Evolutionary conservation across 371 early-diverging fungal species (phyloP).

Genomic region (Circinella minor): DNA sequence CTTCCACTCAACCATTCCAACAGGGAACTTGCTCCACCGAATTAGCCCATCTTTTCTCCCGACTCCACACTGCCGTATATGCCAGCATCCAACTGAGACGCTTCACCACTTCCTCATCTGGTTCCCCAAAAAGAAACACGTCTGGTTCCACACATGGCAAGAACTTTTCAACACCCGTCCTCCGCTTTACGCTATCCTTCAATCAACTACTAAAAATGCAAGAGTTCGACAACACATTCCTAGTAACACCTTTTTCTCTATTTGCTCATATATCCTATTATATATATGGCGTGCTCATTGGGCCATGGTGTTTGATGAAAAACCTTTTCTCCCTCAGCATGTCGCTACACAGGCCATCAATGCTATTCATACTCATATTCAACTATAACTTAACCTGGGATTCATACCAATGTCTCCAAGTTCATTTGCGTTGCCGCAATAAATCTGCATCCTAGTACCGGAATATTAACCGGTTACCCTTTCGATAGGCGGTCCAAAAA

Average conservation of each 20-base stretch:
- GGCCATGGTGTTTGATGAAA: background rate
- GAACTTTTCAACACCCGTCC: background rate
- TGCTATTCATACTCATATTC: no score
- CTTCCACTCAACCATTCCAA: conserved; percentile 1
- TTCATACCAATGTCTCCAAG: no score
- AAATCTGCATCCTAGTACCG: no score
- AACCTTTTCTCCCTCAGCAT: background rate
- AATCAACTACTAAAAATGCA: no score
- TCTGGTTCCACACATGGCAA: background rate
- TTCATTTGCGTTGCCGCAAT: no score
- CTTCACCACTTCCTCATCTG: background rate
- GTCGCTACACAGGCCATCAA: no score
- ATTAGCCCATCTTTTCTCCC: background rate
- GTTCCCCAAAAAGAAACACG: background rate
- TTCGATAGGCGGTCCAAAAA: no score
- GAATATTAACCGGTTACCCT: no score
- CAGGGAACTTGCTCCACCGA: background rate
- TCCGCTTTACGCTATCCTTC: background rate
- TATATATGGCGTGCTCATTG: background rate
- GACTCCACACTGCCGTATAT: background rate
- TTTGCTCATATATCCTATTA: background rate
- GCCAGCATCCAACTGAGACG: background rate
- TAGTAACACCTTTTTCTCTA: background rate
- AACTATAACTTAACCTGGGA: no score
- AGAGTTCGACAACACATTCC: background rate